These are phyloP conservation scores for Tolypocladium sp. DNA, from an alignment of 2,329 filamentous ascomycete species.

Conservation along the genomic window DNA sequence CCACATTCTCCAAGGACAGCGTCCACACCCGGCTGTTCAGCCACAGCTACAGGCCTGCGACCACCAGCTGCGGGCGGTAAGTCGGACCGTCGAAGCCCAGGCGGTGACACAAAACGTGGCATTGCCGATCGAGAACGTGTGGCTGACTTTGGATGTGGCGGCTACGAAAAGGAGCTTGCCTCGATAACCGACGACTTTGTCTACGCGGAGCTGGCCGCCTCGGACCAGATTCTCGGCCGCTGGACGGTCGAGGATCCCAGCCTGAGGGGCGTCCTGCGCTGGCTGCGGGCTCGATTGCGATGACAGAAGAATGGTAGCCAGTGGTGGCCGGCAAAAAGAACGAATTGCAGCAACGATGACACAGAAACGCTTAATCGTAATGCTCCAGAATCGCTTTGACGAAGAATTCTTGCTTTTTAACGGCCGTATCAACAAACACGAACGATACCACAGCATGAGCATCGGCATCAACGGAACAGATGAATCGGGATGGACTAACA, in stretches of 20 bases:
- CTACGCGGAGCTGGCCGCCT: constrained; percentile 44
- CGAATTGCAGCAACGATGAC: background rate
- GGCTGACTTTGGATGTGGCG: background rate
- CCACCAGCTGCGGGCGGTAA: constrained; percentile 46
- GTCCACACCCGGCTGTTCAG: constrained; percentile 36
- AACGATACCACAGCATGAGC: background rate
- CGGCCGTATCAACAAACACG: background rate
- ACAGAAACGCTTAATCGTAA: background rate
- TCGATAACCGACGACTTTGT: constrained; percentile 50
- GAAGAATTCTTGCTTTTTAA: background rate
- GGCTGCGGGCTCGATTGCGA: constrained; percentile 35
- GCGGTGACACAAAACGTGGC: background rate
- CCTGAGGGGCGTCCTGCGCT: constrained; percentile 46
- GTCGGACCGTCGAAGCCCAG: constrained; percentile 12
- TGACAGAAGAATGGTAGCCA: background rate
- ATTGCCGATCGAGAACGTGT: background rate
- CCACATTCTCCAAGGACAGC: constrained; percentile 40
- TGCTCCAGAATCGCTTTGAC: background rate
- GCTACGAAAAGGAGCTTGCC: constrained; percentile 40
- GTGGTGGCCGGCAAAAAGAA: no score
- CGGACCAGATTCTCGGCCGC: constrained; percentile 46
- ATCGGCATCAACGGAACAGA: background rate
- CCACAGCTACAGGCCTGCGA: constrained; percentile 45
- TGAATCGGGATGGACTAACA: background rate
- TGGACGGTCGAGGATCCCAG: constrained; percentile 56